These are phyloP conservation scores for Colletotrichum tamarilloi DNA, from an alignment of 2,329 filamentous ascomycete species.

Conservation along the genomic window DNA sequence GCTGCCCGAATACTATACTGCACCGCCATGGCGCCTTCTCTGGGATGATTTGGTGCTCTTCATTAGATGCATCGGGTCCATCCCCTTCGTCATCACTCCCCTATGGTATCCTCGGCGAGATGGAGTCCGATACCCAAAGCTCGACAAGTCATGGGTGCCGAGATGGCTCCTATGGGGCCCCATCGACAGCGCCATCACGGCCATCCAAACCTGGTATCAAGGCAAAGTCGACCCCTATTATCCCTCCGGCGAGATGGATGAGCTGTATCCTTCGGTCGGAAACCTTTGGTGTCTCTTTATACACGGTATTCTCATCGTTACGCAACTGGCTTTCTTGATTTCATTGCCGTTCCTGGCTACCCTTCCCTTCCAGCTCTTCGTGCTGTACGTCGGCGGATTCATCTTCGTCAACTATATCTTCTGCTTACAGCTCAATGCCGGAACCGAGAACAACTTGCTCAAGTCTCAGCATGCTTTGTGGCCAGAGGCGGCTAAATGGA, in stretches of 20 bases:
- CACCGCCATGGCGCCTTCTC: constrained; percentile 21
- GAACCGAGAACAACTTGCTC: constrained; percentile 51
- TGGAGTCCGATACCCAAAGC: not conserved
- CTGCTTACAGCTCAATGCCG: constrained; percentile 63
- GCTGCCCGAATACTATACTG: constrained; percentile 24
- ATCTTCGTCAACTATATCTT: constrained; percentile 61
- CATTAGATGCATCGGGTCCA: not conserved
- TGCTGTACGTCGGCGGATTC: constrained; percentile 53
- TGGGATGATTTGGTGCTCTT: constrained; percentile 24
- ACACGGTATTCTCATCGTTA: constrained; percentile 67
- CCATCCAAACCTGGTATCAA: not conserved
- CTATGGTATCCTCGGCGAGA: constrained; percentile 1
- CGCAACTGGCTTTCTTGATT: constrained; percentile 71
- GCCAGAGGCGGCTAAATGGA: constrained; percentile 43
- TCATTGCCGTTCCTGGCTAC: constrained; percentile 60
- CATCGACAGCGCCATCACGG: not conserved
- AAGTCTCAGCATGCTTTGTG: constrained; percentile 62
- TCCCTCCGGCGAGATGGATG: constrained; percentile 67
- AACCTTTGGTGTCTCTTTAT: constrained; percentile 69
- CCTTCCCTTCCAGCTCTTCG: constrained; percentile 61
- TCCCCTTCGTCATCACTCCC: constrained; percentile 10
- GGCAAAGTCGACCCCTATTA: constrained; percentile 37
- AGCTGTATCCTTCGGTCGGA: constrained; percentile 67
- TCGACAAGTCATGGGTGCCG: not conserved
- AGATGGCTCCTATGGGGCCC: not conserved